A percentile compares a stretch with the other conserved stretches of the same genome.
phyloP scores from a whole-genome alignment of 2,329 filamentous ascomycete genomes.

The Sporothrix mexicana region DNA sequence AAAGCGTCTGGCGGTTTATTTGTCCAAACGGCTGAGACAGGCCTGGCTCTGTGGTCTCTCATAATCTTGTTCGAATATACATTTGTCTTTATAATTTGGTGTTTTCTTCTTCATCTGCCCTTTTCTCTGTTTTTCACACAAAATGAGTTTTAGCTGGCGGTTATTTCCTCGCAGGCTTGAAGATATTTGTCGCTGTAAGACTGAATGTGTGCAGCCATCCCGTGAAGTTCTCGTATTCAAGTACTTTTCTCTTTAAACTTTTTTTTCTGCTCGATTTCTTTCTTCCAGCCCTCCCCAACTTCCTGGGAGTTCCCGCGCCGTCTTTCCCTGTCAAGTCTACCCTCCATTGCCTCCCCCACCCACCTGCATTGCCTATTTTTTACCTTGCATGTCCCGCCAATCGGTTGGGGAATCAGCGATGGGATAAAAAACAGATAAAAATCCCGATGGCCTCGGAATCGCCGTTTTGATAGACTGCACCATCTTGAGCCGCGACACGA shows the following conservation, averaged over 20 bases:
- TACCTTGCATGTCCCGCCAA: slow-evolving; percentile 23
- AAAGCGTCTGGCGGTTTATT: slow-evolving; percentile 27
- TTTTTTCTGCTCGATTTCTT: neutral
- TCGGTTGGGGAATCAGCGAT: neutral
- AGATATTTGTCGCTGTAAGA: neutral
- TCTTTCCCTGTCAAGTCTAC: neutral
- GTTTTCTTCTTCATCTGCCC: neutral
- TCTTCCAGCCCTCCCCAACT: too few relatives aligned
- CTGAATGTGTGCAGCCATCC: neutral
- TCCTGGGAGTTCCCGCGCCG: slow-evolving; percentile 23
- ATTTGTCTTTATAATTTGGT: too few relatives aligned
- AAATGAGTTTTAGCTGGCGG: neutral
- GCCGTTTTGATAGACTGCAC: neutral
- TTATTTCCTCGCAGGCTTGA: neutral
- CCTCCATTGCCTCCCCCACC: neutral
- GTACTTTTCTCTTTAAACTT: neutral
- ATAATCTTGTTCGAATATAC: too few relatives aligned
- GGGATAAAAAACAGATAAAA: neutral
- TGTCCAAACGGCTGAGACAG: slow-evolving; percentile 19
- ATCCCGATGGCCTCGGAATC: neutral
- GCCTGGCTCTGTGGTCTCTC: too few relatives aligned
- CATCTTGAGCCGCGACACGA: neutral
- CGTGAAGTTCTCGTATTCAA: slow-evolving; percentile 17
- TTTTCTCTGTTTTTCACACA: neutral
- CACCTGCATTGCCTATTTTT: neutral